phyloP scores from a whole-genome alignment of 2,329 filamentous ascomycete genomes.

The Hypomyces rosellus region DNA sequence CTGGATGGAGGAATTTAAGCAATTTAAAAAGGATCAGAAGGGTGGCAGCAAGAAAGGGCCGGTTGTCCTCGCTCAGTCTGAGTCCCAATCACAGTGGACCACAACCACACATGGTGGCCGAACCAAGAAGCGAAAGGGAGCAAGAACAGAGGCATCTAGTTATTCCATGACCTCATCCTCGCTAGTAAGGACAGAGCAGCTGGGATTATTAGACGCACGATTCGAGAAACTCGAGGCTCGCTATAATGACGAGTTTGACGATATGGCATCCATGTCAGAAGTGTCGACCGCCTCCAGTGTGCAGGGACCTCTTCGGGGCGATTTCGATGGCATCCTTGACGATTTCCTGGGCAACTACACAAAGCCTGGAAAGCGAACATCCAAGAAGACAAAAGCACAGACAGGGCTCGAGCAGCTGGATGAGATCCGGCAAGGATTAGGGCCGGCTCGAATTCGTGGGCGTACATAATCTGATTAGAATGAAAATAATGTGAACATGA shows the following conservation, averaged over 20 bases:
- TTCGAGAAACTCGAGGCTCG: constrained; percentile 88
- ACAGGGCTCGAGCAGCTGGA: constrained; percentile 84
- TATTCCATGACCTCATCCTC: constrained; percentile 93
- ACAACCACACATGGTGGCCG: constrained; percentile 74
- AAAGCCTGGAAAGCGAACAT: constrained; percentile 63
- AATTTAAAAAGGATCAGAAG: constrained; percentile 82
- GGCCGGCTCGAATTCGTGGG: constrained; percentile 59
- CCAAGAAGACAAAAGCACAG: constrained; percentile 75
- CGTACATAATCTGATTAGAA: constrained; percentile 10
- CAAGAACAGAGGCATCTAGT: constrained; percentile 76
- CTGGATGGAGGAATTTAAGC: constrained; percentile 89
- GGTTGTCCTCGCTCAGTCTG: constrained; percentile 47
- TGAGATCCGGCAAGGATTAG: constrained; percentile 75
- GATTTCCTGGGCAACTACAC: constrained; percentile 77
- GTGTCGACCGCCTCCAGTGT: constrained; percentile 61
- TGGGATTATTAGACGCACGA: constrained; percentile 76
- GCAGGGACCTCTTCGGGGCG: constrained; percentile 60
- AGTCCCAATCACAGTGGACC: constrained; percentile 65
- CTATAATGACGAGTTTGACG: constrained; percentile 49
- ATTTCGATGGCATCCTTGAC: constrained; percentile 88
- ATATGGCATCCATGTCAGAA: constrained; percentile 52
- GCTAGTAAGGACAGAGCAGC: constrained; percentile 78
- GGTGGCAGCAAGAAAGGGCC: constrained; percentile 27
- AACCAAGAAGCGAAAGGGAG: constrained; percentile 91
- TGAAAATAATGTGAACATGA: background rate